These are phyloP conservation scores for Tieghemiomyces parasiticus DNA, from an alignment of 192 early-diverging fungal species.

Conservation along the genomic window DNA sequence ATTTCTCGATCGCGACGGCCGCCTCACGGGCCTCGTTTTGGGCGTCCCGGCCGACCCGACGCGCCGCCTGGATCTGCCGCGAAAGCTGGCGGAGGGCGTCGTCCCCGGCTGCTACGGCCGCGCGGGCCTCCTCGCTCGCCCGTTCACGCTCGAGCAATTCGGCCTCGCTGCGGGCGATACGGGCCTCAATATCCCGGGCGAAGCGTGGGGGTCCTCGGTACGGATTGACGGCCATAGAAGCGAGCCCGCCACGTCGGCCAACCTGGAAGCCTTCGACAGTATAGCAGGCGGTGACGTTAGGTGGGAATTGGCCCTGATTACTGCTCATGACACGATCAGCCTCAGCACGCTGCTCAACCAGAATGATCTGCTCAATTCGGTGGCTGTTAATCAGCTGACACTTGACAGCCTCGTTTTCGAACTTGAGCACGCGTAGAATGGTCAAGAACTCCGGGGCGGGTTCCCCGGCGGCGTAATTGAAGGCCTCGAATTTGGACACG, in stretches of 20 bases:
- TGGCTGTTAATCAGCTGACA: conserved; percentile 52
- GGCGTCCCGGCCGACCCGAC: conserved; percentile 22
- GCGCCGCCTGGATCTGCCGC: conserved; percentile 16
- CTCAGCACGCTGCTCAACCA: conserved; percentile 38
- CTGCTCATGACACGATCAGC: conserved; percentile 30
- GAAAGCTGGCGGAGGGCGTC: conserved; percentile 24
- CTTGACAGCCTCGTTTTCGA: conserved; percentile 54
- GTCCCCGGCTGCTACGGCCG: conserved; percentile 13
- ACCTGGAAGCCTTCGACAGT: conserved; percentile 43
- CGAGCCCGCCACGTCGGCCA: conserved; percentile 28
- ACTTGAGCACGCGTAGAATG: conserved; percentile 40
- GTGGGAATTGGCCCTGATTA: conserved; percentile 37
- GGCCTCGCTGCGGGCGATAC: conserved; percentile 22
- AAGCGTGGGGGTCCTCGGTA: conserved; percentile 28
- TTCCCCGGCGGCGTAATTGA: conserved; percentile 53
- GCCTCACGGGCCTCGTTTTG: conserved; percentile 19
- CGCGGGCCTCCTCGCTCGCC: conserved; percentile 12
- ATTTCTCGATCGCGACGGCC: conserved; percentile 23
- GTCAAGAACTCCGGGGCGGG: conserved; percentile 41
- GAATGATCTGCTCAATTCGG: conserved; percentile 50
- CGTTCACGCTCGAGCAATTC: conserved; percentile 10
- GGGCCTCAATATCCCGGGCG: conserved; percentile 29
- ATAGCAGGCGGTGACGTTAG: conserved; percentile 44
- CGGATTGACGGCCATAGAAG: conserved; percentile 15
- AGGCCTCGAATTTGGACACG: conserved; percentile 42